These are phyloP conservation scores for Lactarius deliciosus DNA, from an alignment of 768 basidiomycete genomes.

Conservation along the genomic window DNA sequence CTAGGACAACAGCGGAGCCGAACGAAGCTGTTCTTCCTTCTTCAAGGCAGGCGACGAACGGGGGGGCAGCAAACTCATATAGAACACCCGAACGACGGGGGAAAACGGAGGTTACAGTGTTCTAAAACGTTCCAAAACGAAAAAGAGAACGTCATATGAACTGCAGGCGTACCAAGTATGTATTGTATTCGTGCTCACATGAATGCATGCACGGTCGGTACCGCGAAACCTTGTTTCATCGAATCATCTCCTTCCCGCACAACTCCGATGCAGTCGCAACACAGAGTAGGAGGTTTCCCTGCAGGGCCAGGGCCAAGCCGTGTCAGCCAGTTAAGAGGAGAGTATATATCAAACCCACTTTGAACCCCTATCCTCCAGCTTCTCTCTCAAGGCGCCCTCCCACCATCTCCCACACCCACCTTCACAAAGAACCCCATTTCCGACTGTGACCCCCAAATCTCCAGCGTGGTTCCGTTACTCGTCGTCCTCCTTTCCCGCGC, in stretches of 20 bases:
- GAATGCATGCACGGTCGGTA: not conserved
- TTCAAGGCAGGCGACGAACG: too few species aligned
- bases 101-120: not conserved
- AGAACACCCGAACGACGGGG: not conserved
- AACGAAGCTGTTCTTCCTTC: too few species aligned
- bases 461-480: not conserved
- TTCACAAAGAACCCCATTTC: not conserved
- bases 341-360: slow-evolving; percentile 3
- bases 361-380: not conserved
- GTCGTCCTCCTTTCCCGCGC: not conserved
- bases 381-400: not conserved
- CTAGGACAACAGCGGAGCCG: too few species aligned
- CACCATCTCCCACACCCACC: not conserved
- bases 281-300: not conserved
- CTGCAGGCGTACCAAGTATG: too few species aligned
- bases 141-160: not conserved
- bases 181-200: not conserved
- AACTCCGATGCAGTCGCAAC: not conserved
- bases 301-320: not conserved
- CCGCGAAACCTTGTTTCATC: not conserved
- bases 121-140: not conserved
- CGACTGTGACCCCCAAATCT: too few species aligned
- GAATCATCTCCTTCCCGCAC: not conserved
- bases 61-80: too few species aligned
- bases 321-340: not conserved